Evolutionary conservation across 2,329 filamentous ascomycete genomes (phyloP).

Genomic region (Aaosphaeria arxii): DNA sequence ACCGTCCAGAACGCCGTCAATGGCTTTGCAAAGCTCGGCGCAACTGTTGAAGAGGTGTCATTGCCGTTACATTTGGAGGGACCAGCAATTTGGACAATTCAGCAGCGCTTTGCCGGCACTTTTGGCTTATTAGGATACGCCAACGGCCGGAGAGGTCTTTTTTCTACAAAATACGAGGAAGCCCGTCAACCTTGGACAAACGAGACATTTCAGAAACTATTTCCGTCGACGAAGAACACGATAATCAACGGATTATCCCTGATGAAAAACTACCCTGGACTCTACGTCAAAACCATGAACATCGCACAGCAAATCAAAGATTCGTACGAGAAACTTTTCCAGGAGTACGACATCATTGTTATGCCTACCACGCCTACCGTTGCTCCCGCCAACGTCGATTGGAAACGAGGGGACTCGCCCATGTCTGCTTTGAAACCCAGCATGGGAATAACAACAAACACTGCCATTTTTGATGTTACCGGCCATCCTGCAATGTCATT

Average conservation of each 20-base stretch:
- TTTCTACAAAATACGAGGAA: neutral
- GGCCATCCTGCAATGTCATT: constrained; percentile 56
- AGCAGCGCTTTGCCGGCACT: neutral
- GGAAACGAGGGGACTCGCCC: neutral
- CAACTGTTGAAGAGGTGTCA: constrained; percentile 50
- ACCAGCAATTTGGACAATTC: constrained; percentile 49
- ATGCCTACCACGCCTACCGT: constrained; percentile 47
- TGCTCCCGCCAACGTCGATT: neutral
- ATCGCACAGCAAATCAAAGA: constrained; percentile 47
- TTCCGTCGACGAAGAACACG: constrained; percentile 50
- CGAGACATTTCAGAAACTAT: neutral
- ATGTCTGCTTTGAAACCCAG: neutral
- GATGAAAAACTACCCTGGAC: constrained; percentile 41
- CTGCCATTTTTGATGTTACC: constrained; percentile 56
- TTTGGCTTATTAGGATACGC: neutral
- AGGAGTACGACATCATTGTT: constrained; percentile 45
- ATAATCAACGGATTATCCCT: constrained; percentile 53
- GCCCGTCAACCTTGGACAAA: neutral
- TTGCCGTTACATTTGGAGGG: constrained; percentile 50
- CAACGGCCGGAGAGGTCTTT: neutral
- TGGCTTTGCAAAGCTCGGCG: constrained; percentile 47
- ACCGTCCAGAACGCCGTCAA: constrained; percentile 43
- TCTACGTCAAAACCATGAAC: constrained; percentile 52
- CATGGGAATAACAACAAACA: constrained; percentile 55
- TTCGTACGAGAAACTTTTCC: constrained; percentile 43